phyloP scores from a whole-genome alignment of 108 stramenopile species.

The Skeletonema tropicum region DNA sequence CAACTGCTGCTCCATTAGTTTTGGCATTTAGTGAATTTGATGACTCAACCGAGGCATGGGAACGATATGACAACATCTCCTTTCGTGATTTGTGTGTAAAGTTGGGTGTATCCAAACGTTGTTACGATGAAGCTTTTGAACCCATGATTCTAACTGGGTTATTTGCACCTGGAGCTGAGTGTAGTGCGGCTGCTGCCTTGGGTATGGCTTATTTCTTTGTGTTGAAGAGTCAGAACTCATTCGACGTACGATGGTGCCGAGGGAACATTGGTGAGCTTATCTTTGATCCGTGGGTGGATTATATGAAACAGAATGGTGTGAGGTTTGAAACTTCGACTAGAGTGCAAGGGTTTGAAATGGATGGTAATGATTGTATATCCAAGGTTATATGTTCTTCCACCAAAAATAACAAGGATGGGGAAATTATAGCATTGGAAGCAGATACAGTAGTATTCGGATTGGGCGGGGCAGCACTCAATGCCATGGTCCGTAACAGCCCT shows the following conservation, averaged over 20 bases:
- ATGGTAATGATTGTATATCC: slow-evolving; percentile 10
- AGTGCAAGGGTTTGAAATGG: slow-evolving; percentile 56
- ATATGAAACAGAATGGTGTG: slow-evolving; percentile 50
- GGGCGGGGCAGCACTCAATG: slow-evolving; percentile 74
- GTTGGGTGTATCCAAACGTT: slow-evolving; percentile 63
- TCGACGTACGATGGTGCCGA: slow-evolving; percentile 83
- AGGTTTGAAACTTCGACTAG: slow-evolving; percentile 53
- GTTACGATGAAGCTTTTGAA: slow-evolving; percentile 83
- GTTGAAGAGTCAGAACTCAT: slow-evolving; percentile 69
- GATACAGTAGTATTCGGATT: slow-evolving; percentile 82
- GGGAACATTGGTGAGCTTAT: slow-evolving; percentile 83
- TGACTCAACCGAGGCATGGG: slow-evolving; percentile 66
- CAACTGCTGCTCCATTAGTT: slow-evolving; percentile 68
- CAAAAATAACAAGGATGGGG: background rate
- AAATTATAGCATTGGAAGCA: slow-evolving; percentile 40
- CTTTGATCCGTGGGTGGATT: slow-evolving; percentile 75
- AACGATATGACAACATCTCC: slow-evolving; percentile 67
- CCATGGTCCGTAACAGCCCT: slow-evolving; percentile 59
- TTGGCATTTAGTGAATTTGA: slow-evolving; percentile 80
- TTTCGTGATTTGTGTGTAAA: slow-evolving; percentile 77
- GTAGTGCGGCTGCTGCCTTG: slow-evolving; percentile 80
- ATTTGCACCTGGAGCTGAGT: slow-evolving; percentile 83
- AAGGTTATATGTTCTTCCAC: slow-evolving; percentile 15
- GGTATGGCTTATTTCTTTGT: slow-evolving; percentile 92
- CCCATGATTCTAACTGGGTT: slow-evolving; percentile 85